Evolutionary conservation across 441 rosid species (phyloP), one percentile per base, ranked within the genome.

Genomic region (Populus hybrid): DNA sequence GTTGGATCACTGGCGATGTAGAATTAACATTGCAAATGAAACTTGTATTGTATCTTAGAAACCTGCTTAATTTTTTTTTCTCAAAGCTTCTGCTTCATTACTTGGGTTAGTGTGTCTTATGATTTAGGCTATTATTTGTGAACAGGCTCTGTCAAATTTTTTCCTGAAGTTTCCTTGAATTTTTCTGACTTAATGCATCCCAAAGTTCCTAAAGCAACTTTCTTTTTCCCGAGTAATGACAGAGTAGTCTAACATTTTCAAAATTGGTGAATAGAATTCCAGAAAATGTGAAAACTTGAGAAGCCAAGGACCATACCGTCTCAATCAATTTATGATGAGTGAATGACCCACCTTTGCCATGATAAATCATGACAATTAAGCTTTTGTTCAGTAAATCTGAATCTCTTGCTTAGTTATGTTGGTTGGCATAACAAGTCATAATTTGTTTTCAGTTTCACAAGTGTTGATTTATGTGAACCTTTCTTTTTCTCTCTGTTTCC

Each of bases 51-150:
- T 34, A 42, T 75, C 35, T 10, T 35, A 16, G 64, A 65, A 38
- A 21, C 40, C 35, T 40, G 18, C 65, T 35, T 4, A 21, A 38
- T 18, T 20, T 32, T 4, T 4, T n/a, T 10, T 46, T 28, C 16
- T 18, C 21, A 77, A 67, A 57, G 72, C 23, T 50, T 76, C 8
- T 53, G 73, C 40, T 69, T 5, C 57, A n/a, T 57, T 35, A 53
- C 21, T 26, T 53, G n/a, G 69, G 42, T 7, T 65, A 40, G 65
- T 40, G 69, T 34, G 50, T 50, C 6, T 30, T 10, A 16, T 21
- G 72, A 32, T 21, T 53, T 75, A 23, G 59, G 57, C 36, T 76
- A 12, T 57, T 69, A 24, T 35, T 12, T 21, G 73, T 14, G 8
- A 70, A 40, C 30, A 11, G 14, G 42, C 11, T 21, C 16, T 28